phyloP scores from a whole-genome alignment of 768 basidiomycete species.

The Amyloporia xantha region DNA sequence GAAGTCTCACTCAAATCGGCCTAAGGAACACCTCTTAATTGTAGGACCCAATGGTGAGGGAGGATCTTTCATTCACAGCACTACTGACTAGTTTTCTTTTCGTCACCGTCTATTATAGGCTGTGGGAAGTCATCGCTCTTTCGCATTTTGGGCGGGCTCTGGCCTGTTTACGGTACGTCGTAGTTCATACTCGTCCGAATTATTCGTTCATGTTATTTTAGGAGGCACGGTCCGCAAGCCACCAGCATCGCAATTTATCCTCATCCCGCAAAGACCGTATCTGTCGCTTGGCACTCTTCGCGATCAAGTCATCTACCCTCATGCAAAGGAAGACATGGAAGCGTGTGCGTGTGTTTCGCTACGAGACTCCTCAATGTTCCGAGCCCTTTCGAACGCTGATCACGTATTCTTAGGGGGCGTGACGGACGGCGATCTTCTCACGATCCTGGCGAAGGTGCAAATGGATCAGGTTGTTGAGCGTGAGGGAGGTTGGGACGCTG shows the following conservation, averaged over 20 bases:
- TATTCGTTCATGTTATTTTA: constrained; percentile 11
- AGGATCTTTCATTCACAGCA: neutral
- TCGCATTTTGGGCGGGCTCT: constrained; percentile 94
- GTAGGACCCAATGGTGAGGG: constrained; percentile 85
- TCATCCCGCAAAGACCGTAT: constrained; percentile 95
- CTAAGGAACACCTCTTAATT: constrained; percentile 77
- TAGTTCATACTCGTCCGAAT: neutral
- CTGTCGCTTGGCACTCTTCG: constrained; percentile 89
- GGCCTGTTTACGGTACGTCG: constrained; percentile 64
- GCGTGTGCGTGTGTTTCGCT: constrained; percentile 43
- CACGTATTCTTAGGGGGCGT: constrained; percentile 44
- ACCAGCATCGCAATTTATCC: constrained; percentile 78
- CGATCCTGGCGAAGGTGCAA: constrained; percentile 70
- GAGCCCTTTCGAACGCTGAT: neutral
- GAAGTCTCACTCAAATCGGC: neutral
- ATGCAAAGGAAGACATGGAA: constrained; percentile 75
- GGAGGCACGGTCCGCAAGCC: constrained; percentile 86
- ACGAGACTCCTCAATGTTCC: neutral
- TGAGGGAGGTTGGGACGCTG: constrained; percentile 92
- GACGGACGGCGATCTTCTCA: constrained; percentile 67
- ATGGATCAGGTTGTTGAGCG: constrained; percentile 84
- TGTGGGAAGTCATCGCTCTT: constrained; percentile 90
- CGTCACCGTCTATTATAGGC: constrained; percentile 31
- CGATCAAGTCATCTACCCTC: constrained; percentile 96
- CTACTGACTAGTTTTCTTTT: no score